Conservation (phyloP, 1,139 yeast species). For the Scheffersomyces insectosa region DNA sequence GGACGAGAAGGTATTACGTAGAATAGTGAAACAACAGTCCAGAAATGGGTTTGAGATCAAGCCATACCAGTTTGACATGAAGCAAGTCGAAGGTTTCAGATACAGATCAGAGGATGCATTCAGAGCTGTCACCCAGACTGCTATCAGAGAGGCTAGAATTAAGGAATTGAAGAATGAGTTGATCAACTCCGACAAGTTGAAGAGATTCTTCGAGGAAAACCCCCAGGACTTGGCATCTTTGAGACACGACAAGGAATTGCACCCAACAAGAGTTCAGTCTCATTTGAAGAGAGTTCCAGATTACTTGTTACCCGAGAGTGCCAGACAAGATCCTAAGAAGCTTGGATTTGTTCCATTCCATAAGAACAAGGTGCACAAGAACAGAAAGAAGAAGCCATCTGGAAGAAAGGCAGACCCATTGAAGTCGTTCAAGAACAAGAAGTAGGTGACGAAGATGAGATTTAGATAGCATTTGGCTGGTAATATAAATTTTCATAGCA, state of each 20-base stretch:
- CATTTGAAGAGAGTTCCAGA: slow-evolving; percentile 93
- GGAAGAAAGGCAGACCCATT: slow-evolving; percentile 66
- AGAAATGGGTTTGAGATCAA: slow-evolving; percentile 70
- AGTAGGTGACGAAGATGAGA: slow-evolving; percentile 2
- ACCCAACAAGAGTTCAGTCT: slow-evolving; percentile 77
- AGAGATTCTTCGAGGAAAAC: slow-evolving; percentile 94
- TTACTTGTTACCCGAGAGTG: slow-evolving; percentile 81
- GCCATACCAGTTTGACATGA: slow-evolving; percentile 90
- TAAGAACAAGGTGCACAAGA: slow-evolving; percentile 52
- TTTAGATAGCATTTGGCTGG: not conserved
- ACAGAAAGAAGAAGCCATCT: slow-evolving; percentile 37
- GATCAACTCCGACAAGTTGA: slow-evolving; percentile 83
- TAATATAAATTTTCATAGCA: no score
- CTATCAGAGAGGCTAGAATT: slow-evolving; percentile 91
- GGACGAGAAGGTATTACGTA: slow-evolving; percentile 81
- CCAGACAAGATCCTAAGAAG: slow-evolving; percentile 58
- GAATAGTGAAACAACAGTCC: slow-evolving; percentile 76
- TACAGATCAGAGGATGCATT: slow-evolving; percentile 97
- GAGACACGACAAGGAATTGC: slow-evolving; percentile 89
- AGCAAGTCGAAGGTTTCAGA: slow-evolving; percentile 92
- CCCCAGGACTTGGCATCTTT: slow-evolving; percentile 91
- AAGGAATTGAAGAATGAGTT: slow-evolving; percentile 88
- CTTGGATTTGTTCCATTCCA: slow-evolving; percentile 79
- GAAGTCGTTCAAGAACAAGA: slow-evolving; percentile 43
- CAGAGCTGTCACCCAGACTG: slow-evolving; percentile 87